phyloP scores from a whole-genome alignment of 1,284 basidiomycete species.

The Boletellus deceptivus region DNA sequence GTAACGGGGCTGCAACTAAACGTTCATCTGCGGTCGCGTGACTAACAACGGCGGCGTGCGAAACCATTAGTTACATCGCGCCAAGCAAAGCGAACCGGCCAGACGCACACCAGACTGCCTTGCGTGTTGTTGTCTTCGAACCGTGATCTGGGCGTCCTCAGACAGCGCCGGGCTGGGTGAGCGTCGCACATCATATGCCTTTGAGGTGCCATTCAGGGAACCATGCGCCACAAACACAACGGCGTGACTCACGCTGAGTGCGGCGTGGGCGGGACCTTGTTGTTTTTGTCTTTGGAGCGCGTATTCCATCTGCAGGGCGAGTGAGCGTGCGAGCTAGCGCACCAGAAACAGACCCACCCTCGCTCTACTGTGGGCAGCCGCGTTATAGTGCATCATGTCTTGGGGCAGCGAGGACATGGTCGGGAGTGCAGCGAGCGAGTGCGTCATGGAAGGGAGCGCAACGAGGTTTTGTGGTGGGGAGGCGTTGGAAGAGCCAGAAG shows the following conservation, averaged over 20 bases:
- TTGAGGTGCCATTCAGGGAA: conserved; percentile 8
- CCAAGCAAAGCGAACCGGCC: background rate
- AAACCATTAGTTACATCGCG: conserved; percentile 19
- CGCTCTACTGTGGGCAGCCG: conserved; percentile 29
- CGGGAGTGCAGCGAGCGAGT: conserved; percentile 32
- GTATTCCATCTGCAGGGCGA: conserved; percentile 27
- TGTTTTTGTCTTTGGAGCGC: conserved; percentile 33
- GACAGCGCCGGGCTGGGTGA: conserved; percentile 31
- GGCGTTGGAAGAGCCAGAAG: conserved; percentile 31
- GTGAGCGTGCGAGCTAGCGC: conserved; percentile 5
- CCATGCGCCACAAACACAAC: conserved; percentile 2
- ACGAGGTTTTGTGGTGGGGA: conserved; percentile 32
- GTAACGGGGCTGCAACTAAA: conserved; percentile 8
- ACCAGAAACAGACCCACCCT: conserved; percentile 16
- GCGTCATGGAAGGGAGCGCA: conserved; percentile 33
- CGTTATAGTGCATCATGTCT: conserved; percentile 33
- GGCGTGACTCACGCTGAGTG: conserved; percentile 24
- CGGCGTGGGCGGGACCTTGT: conserved; percentile 24
- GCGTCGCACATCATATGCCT: conserved; percentile 32
- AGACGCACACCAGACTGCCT: conserved; percentile 23
- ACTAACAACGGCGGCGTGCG: conserved; percentile 17
- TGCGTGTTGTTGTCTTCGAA: conserved; percentile 29
- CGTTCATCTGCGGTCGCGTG: conserved; percentile 32
- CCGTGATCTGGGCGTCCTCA: conserved; percentile 33
- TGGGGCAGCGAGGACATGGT: conserved; percentile 31